Conservation (phyloP, 2,329 filamentous ascomycete genomes). For the Lasiodiplodia sp. region DNA sequence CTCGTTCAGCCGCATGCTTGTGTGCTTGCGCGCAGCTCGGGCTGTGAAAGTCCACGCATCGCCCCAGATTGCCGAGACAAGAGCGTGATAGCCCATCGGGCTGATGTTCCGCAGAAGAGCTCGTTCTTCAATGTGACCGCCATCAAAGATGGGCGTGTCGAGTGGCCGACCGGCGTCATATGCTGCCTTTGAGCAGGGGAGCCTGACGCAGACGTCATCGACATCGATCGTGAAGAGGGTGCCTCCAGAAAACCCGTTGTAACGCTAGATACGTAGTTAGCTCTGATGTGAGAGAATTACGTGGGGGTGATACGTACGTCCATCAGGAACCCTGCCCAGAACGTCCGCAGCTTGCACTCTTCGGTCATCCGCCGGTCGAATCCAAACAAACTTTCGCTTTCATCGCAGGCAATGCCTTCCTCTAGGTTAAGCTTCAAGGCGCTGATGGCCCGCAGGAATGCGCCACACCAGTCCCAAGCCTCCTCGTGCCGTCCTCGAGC, state of each 20-base stretch:
- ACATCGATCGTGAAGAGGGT: slow-evolving; percentile 63
- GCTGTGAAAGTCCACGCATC: slow-evolving; percentile 68
- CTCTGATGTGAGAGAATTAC: background rate
- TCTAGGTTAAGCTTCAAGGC: slow-evolving; percentile 71
- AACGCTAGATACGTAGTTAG: slow-evolving; percentile 52
- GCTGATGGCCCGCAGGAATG: slow-evolving; percentile 66
- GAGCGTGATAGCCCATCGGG: slow-evolving; percentile 66
- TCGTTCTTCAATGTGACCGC: slow-evolving; percentile 52
- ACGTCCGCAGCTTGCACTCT: slow-evolving; percentile 73
- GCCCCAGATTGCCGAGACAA: slow-evolving; percentile 71
- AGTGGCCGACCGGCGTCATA: slow-evolving; percentile 69
- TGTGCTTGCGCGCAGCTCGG: slow-evolving; percentile 48
- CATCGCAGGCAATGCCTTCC: slow-evolving; percentile 53
- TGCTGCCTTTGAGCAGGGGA: slow-evolving; percentile 67
- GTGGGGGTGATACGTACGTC: slow-evolving; percentile 58
- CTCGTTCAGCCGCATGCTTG: slow-evolving; percentile 5
- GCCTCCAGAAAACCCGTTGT: slow-evolving; percentile 64
- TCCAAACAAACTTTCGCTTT: slow-evolving; percentile 58
- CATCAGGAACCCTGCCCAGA: slow-evolving; percentile 75
- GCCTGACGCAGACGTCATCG: slow-evolving; percentile 70
- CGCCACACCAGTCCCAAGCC: slow-evolving; percentile 69
- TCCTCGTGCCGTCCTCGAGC: slow-evolving; percentile 65
- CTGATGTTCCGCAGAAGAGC: slow-evolving; percentile 44
- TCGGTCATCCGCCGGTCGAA: slow-evolving; percentile 65
- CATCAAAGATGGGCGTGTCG: slow-evolving; percentile 67